Evolutionary conservation across 495 filamentous ascomycete genomes (phyloP), one percentile per base, ranked within the genome.

Genomic region (Clavariopsis aquatica): DNA sequence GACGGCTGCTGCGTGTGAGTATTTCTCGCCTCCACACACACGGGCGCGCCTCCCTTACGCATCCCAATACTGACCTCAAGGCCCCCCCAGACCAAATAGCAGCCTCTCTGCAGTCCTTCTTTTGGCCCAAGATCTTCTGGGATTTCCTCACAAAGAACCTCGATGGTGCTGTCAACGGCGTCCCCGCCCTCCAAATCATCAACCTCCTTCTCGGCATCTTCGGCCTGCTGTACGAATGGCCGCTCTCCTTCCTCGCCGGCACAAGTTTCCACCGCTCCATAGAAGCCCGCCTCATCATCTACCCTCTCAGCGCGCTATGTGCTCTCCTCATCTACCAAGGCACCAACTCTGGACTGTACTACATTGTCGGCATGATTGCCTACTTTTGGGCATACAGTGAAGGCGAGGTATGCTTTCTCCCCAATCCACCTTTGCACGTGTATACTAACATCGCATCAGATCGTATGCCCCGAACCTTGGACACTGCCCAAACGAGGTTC

Each of bases 61-160:
- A n/a, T n/a, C n/a, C n/a, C n/a, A n/a, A n/a, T 15, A n/a, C 38
- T 43, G 38, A 82, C 74, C 36, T 62, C 58, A n/a, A n/a, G n/a
- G 43, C 8, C 4, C 19, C 24, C 41, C 49, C 70, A 91, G 92
- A 96, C 73, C 95, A 99, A 86, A 71, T 96, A 58, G 88, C 84
- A 66, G 91, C 92, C 63, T 85, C 88, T 0, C 76, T 99, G 55
- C 82, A 92, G 78, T 88, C 85, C 70, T 96, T 91, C 84, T 95
- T 98, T 83, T 99, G 93, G 93, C 95, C 95, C 57, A 99, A 99
- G 79, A 85, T 98, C 68, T 95, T 99, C 79, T 99, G 90, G 89
- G 95, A 99, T 78, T 95, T 96, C 76, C 79, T 90, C 69, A 96
- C 95, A 61, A 92, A 93, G 69, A 92, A 90, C 73, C 86, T 99